These are phyloP conservation scores for Paspalum vaginatum DNA, from an alignment of 176 grass and related monocot genomes.

Conservation along the genomic window DNA sequence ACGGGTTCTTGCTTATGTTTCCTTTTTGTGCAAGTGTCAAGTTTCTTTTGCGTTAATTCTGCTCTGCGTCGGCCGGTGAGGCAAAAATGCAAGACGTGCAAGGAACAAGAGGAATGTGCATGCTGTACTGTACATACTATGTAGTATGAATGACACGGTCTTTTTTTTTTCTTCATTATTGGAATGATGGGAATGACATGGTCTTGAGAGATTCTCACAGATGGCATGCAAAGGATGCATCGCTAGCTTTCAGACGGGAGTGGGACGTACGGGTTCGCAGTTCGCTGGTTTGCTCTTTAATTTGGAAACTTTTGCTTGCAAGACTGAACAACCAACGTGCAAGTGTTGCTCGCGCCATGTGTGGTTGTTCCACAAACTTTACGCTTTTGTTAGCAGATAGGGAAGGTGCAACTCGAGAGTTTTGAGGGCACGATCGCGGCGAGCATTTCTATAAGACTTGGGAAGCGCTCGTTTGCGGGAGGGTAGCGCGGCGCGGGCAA, in stretches of 20 bases:
- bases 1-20: neutral
- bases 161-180: no score
- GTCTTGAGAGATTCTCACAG: neutral
- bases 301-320: neutral
- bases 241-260: no score
- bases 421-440: no score
- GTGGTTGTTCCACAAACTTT: no score
- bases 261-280: neutral
- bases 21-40: neutral
- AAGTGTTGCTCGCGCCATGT: no score
- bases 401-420: no score
- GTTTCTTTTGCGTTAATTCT: neutral
- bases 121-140: no score
- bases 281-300: neutral
- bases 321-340: neutral
- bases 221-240: neutral
- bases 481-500: no score
- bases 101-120: neutral
- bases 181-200: no score
- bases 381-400: no score
- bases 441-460: no score
- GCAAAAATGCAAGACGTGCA: constrained; percentile 20
- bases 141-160: neutral
- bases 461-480: no score
- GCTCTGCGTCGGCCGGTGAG: neutral